Evolutionary conservation across 2,329 filamentous ascomycete genomes (phyloP), one percentile per base, ranked within the genome.

Genomic region (Aspergillus latus): DNA sequence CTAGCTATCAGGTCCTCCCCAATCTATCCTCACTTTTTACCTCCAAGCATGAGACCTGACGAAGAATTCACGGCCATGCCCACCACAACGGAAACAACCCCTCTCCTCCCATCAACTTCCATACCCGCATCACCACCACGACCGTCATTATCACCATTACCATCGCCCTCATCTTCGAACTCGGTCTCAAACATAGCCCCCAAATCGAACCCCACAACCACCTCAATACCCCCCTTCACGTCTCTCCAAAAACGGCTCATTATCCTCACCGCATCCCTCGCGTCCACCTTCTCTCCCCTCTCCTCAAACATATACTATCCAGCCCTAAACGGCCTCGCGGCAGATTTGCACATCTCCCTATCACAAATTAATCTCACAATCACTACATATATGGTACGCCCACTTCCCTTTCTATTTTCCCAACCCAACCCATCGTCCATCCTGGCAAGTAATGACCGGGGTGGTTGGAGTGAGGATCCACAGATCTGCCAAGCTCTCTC

Each of bases 401-500:
- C 21, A 21, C 21, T 21, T 21, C 21, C 21, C 21, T 21, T 21
- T 21, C 21, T 21, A 28, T 45, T 28, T n/a, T 34, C 44, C 15
- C 8, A 34, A 8, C 37, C 10, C 9, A 5, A 5, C 5, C 11
- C 5, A 1, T 56, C 15, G 21, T 1, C 57, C 13, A 47, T 45
- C 16, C 28, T 9, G 49, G 50, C 28, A 26, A 53, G 36, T 26
- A 30, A 43, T 26, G 4, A 26, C 39, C 21, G n/a, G 21, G 13
- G 6, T 40, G n/a, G 3, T 16, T 10, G 6, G 8, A 7, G 7
- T 8, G 5, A 21, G 11, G 4, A 26, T 9, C 13, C 62, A 36
- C 44, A 74, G 74, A 75, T 81, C 54, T 74, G 77, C 16, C 80
- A 84, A 70, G 81, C 77, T 7, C 68, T 84, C 21, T 76, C 78